Evolutionary conservation across 2,329 filamentous ascomycete species (phyloP).

Genomic region (Scopulariopsis brevicaulis): DNA sequence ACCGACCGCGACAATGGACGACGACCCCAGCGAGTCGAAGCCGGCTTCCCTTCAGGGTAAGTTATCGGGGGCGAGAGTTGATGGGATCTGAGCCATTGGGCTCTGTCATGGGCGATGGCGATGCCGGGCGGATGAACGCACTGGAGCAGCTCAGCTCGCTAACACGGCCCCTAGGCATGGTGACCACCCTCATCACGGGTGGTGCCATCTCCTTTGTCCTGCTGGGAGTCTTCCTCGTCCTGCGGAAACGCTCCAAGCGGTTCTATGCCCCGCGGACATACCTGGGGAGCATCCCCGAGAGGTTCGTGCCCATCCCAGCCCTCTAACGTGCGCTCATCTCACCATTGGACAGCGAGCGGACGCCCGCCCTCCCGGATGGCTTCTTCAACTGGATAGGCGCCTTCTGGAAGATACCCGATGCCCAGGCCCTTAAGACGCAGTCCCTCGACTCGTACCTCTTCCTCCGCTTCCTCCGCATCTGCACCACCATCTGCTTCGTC

Average conservation of each 20-base stretch:
- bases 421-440: conserved; percentile 71
- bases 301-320: conserved; percentile 13
- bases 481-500: conserved; percentile 63
- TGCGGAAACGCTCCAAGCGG: conserved; percentile 31
- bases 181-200: conserved; percentile 42
- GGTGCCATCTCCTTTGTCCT: conserved; percentile 25
- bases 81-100: background rate
- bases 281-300: conserved; percentile 30
- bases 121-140: background rate
- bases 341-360: conserved; percentile 33
- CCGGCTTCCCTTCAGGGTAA: conserved; percentile 4
- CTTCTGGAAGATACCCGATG: conserved; percentile 56
- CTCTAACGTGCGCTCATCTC: background rate
- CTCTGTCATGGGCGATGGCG: too few relatives aligned
- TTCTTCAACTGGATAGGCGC: conserved; percentile 50
- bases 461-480: conserved; percentile 67
- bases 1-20: background rate
- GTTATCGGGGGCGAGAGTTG: background rate
- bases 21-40: background rate
- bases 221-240: conserved; percentile 29
- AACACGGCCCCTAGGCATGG: conserved; percentile 6
- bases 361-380: conserved; percentile 42
- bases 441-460: conserved; percentile 80
- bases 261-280: conserved; percentile 40
- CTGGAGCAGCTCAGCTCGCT: background rate